Evolutionary conservation across 345 rosid species (phyloP).

Genomic region (Populus ilicifolia): DNA sequence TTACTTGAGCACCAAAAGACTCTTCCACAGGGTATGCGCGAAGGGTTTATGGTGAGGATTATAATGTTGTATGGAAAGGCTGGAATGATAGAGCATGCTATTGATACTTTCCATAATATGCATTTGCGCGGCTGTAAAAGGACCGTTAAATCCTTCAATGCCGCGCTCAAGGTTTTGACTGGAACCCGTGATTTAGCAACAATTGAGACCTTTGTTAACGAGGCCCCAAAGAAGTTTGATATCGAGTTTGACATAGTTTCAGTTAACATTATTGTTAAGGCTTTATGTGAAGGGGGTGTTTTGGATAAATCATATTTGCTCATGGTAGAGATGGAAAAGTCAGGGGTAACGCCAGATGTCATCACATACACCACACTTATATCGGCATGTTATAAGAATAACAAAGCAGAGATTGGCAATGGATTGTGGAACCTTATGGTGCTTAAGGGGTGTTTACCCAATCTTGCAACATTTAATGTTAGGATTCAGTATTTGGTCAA

Average conservation of each 20-base stretch:
- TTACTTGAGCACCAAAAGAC: slow-evolving; percentile 83
- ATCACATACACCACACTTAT: slow-evolving; percentile 69
- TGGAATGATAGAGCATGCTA: slow-evolving; percentile 66
- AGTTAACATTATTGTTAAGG: slow-evolving; percentile 54
- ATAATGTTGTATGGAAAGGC: slow-evolving; percentile 78
- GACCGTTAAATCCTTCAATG: slow-evolving; percentile 75
- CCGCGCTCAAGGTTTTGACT: slow-evolving; percentile 54
- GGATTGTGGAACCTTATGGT: slow-evolving; percentile 85
- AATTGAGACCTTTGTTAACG: slow-evolving; percentile 40
- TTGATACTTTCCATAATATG: slow-evolving; percentile 58
- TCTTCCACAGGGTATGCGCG: slow-evolving; percentile 77
- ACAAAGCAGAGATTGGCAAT: slow-evolving; percentile 51
- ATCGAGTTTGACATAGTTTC: slow-evolving; percentile 51
- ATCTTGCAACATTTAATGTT: slow-evolving; percentile 67
- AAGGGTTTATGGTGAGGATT: slow-evolving; percentile 75
- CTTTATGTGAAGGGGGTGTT: slow-evolving; percentile 52
- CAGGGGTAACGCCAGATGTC: slow-evolving; percentile 63
- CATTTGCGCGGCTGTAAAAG: slow-evolving; percentile 57
- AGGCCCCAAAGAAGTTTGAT: slow-evolving; percentile 37
- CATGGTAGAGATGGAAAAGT: slow-evolving; percentile 55
- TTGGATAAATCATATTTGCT: slow-evolving; percentile 50
- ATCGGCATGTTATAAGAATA: slow-evolving; percentile 55
- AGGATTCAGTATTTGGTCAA: slow-evolving; percentile 69
- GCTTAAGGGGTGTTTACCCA: slow-evolving; percentile 66
- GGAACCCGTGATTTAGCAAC: slow-evolving; percentile 46